phyloP scores from a whole-genome alignment of 2,329 filamentous ascomycete genomes.

The Exutisphaerella laricina region DNA sequence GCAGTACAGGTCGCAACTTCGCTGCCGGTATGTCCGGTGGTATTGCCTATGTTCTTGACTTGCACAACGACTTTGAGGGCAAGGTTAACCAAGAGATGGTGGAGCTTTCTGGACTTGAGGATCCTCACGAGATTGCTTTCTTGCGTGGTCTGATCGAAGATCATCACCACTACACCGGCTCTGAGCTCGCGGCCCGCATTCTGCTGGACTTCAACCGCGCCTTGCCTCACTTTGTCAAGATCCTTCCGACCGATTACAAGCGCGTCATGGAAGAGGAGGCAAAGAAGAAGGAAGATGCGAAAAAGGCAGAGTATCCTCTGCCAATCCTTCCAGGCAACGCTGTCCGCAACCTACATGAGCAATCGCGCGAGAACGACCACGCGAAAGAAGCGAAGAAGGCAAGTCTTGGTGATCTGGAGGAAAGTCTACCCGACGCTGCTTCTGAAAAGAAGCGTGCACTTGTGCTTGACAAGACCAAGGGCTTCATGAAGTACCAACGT shows the following conservation, averaged over 20 bases:
- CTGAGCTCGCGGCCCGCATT: conserved; percentile 86
- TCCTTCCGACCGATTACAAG: conserved; percentile 94
- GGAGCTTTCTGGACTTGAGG: conserved; percentile 75
- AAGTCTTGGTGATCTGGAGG: conserved; percentile 74
- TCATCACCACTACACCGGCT: conserved; percentile 96
- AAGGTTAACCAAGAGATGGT: conserved; percentile 99
- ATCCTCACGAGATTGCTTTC: conserved; percentile 82
- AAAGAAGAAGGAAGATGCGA: conserved; percentile 75
- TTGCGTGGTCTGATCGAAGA: conserved; percentile 90
- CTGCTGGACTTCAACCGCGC: conserved; percentile 93
- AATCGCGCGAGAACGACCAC: conserved; percentile 50
- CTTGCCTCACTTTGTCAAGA: conserved; percentile 84
- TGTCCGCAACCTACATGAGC: conserved; percentile 49
- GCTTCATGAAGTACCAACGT: conserved; percentile 96
- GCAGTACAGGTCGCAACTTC: conserved; percentile 90
- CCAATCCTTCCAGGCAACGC: conserved; percentile 66
- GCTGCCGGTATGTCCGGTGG: conserved; percentile 98
- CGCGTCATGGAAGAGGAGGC: conserved; percentile 81
- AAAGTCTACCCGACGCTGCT: conserved; percentile 76
- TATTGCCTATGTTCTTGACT: conserved; percentile 90
- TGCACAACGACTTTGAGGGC: conserved; percentile 78
- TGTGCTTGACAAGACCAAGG: conserved; percentile 93
- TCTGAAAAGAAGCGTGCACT: conserved; percentile 84
- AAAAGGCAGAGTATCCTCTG: conserved; percentile 76
- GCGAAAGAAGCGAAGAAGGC: conserved; percentile 59